Base-by-base conservation (phyloP, 1,139 yeast genomes). In the Kluyveromyces marxianus region DNA sequence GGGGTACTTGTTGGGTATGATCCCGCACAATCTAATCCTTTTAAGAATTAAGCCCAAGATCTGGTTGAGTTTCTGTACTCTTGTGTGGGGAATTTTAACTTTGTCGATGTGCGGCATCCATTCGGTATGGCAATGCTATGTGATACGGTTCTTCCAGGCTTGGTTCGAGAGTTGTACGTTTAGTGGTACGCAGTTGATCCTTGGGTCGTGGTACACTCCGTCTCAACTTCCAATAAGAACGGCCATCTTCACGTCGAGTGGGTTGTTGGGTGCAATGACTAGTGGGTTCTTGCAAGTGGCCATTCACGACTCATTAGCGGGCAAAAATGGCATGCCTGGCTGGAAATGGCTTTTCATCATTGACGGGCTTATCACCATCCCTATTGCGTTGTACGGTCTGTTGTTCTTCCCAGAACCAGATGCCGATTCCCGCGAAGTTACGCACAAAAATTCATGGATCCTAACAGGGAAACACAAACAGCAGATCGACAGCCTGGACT, bases 321-420 rank as follows among this genome's bases (percentile, higher is more conserved):
- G 77, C 8, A 56, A 54, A 3, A 60, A 58, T 29, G 83, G 84
- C 0, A 64, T 77, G 37, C 74, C 67, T 21, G 77, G 83, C 3
- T 81, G 87, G 87, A 74, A 81, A 62, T 80, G 87, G 86, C 68
- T 81, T 47, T 81, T 80, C 55, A 76, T 81, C 45, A 72, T 81
- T 50, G 86, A 79, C 59, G 81, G 79, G 44, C 62, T 77, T 32
- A 70, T 78, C 30, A 77, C 83, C 0, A 50, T 77, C 3, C 79
- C 79, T 2, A 74, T 79, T 39, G 74, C 77, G 3, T 46, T 76
- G 26, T 75, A 74, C 49, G 82, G 83, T 1, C 70, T 77, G 41
- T 49, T 78, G 10, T 74, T 71, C 55, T 76, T 79, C 62, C 83
- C 83, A 21, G 83, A 77, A 35, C 37, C 43, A 5, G 41, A 37